Evolutionary conservation across 495 filamentous ascomycete species (phyloP).

Genomic region (Lasiosphaeria hispida): DNA sequence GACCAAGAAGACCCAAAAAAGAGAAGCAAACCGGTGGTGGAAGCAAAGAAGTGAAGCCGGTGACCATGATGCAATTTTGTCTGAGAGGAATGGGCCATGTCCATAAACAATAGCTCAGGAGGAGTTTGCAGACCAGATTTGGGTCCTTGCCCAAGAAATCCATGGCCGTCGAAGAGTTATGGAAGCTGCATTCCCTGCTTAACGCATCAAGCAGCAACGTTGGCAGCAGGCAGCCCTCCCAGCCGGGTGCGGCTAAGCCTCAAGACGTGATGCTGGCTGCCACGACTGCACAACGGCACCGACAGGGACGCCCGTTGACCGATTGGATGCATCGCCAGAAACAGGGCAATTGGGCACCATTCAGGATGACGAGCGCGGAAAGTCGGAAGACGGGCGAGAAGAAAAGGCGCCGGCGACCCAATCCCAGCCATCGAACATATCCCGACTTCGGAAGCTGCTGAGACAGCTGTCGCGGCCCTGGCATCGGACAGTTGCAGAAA

Average conservation of each 20-base stretch:
- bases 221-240: background rate
- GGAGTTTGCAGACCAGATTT: background rate
- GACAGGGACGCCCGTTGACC: background rate
- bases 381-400: conserved; percentile 4
- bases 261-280: background rate
- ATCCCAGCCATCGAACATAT: background rate
- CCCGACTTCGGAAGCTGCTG: conserved; percentile 8
- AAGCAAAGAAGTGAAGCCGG: background rate
- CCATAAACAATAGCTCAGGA: background rate
- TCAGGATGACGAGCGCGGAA: background rate
- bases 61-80: conserved; percentile 13
- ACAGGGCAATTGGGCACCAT: conserved; percentile 4
- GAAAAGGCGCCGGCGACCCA: conserved; percentile 8
- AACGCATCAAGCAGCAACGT: background rate
- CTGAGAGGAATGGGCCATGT: conserved; percentile 11
- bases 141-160: conserved; percentile 4
- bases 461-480: background rate
- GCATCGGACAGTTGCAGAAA: background rate
- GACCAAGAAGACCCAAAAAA: conserved; percentile 16
- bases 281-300: background rate
- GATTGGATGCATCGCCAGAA: conserved; percentile 3
- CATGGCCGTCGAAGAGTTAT: background rate
- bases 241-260: conserved; percentile 5
- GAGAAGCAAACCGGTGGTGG: conserved; percentile 4
- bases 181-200: too few species aligned